Evolutionary conservation across 1,284 basidiomycete species (phyloP).

Genomic region (Mixia osmundae): DNA sequence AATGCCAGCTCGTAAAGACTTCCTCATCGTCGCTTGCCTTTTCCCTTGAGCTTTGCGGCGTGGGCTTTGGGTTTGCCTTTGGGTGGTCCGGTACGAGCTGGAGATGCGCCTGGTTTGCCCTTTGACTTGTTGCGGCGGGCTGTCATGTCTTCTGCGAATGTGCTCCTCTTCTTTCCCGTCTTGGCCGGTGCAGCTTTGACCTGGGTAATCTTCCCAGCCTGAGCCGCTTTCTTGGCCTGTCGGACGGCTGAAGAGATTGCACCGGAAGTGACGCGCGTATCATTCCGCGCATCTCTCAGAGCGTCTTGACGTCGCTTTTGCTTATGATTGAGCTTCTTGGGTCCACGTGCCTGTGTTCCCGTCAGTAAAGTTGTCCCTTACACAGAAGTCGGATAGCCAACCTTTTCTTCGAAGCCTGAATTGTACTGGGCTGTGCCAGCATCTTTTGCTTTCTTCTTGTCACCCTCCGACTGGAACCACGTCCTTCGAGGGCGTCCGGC

Average conservation of each 20-base stretch:
- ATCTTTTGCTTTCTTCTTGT: conserved; percentile 11
- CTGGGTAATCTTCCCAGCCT: conserved; percentile 8
- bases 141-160: neutral
- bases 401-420: neutral
- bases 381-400: neutral
- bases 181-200: neutral
- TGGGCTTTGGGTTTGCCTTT: too few relatives aligned
- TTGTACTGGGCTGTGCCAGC: conserved; percentile 7
- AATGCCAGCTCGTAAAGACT: too few relatives aligned
- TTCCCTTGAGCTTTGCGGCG: too few relatives aligned
- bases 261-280: conserved; percentile 21
- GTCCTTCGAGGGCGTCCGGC: conserved; percentile 77
- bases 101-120: too few relatives aligned
- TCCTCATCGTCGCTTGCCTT: too few relatives aligned
- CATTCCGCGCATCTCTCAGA: conserved; percentile 49
- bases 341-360: neutral
- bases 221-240: conserved; percentile 46
- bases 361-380: neutral
- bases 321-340: conserved; percentile 45
- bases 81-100: too few relatives aligned
- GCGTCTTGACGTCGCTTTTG: conserved; percentile 61
- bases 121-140: too few relatives aligned
- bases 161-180: neutral
- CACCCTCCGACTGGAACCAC: conserved; percentile 73
- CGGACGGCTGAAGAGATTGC: conserved; percentile 49